Base-by-base conservation (phyloP, 768 basidiomycete species). In the Boletus rubescentipes region DNA sequence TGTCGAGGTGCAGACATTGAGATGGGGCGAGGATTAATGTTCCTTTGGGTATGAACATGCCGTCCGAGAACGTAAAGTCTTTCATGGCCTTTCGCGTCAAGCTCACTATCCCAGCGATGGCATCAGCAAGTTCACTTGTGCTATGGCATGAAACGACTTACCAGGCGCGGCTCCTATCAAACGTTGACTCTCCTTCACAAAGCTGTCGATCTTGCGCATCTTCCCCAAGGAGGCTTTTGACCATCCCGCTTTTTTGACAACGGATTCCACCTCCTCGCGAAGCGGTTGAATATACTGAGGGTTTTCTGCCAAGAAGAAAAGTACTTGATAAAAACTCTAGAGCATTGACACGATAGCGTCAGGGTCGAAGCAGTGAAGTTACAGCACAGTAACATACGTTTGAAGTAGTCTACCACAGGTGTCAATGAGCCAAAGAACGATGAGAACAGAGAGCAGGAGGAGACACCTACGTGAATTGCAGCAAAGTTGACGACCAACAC, bases 141-240 rank as follows among this genome's bases (percentile, higher is more conserved):
- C 6, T 26, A 6, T 4, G 26, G 26, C 4, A 11, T 32, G 32
- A 2, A 9, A 15, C 14, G 20, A 59, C 72, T 16, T 51, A 72
- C 71, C 14, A 26, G 26, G 26, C 4, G 4, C 26, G 26, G 6
- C 26, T 26, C 26, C 26, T 3, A 26, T 6, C 26, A 67, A 49
- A 4, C 74, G 67, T 50, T 70, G 64, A 3, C 65, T 64, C 48
- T 76, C 76, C 51, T 68, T 71, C 44, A 77, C 36, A 48, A 78
- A 76, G 46, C 73, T 77, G 51, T 77, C 75, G 8, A 76, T 51
- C 57, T 70, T 71, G 59, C 60, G 59, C 63, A 73, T 64, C 37
- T 68, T 67, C n/a, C 41, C 54, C 21, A 73, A 45, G 0, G 62
- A 62, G 2, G 43, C 51, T 43, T 70, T 70, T 2, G 55, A 59